Evolutionary conservation across 2,329 filamentous ascomycete species (phyloP).

Genomic region (Colletotrichum godetiae): DNA sequence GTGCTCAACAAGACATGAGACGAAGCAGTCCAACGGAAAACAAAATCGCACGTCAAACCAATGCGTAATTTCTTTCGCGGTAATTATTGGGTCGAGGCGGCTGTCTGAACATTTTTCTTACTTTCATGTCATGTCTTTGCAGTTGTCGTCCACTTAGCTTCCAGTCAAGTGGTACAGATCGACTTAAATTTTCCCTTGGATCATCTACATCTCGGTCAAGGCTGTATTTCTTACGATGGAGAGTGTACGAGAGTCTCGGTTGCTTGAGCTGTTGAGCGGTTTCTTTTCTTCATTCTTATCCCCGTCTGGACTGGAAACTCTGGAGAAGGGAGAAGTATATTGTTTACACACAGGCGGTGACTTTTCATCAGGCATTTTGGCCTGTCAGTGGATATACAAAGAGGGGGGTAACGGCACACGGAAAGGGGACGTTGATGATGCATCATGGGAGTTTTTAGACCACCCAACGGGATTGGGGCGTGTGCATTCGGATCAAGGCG

Average conservation of each 20-base stretch:
- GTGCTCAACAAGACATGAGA: not conserved
- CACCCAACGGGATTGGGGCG: not conserved
- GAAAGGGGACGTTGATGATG: not conserved
- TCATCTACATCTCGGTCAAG: not conserved
- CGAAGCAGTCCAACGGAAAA: not conserved
- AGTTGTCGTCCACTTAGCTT: not conserved
- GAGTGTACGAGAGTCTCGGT: conserved; percentile 26
- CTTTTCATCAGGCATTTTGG: not conserved
- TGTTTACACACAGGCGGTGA: not conserved
- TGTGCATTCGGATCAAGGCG: not conserved
- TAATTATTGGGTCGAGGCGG: conserved; percentile 16
- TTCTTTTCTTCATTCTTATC: not conserved
- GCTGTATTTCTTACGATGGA: conserved; percentile 14
- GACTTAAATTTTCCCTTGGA: conserved; percentile 4
- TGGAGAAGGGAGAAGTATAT: not conserved
- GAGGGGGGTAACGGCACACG: not conserved
- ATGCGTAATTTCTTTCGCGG: conserved; percentile 7
- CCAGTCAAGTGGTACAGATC: not conserved
- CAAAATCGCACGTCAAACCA: conserved; percentile 4
- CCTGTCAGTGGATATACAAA: not conserved
- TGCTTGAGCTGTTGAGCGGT: conserved; percentile 24
- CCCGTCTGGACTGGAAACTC: not conserved
- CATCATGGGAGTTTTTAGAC: conserved; percentile 29
- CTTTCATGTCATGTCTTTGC: not conserved
- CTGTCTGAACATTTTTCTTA: conserved; percentile 22